Evolutionary conservation across 2,329 filamentous ascomycete species (phyloP), one percentile per base, ranked within the genome.

Genomic region (Blastomyces emzantsi): DNA sequence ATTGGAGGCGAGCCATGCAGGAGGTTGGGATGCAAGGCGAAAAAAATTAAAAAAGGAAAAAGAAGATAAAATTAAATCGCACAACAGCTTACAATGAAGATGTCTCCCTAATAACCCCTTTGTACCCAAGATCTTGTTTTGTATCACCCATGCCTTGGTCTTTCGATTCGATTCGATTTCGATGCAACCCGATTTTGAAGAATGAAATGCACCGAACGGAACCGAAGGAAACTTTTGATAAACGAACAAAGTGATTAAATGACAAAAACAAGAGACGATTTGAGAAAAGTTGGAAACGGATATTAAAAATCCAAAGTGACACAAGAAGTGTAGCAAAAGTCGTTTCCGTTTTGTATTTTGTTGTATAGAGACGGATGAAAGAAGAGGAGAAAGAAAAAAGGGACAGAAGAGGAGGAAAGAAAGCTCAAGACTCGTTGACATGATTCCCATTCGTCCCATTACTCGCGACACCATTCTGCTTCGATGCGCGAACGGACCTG

Each of bases 401-500:
- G 8, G 11, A 49, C 19, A 49, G 6, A 9, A 59, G 19, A 55
- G 39, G 45, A 51, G 9, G 45, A 54, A 54, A 54, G 39, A 63
- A 59, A 33, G 17, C 36, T 45, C 45, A 59, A 39, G 36, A 39
- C 41, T 9, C 47, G 33, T 39, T 61, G 58, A 57, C 25, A 62
- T 60, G 57, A 7, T 8, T 39, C 15, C 36, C 43, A 60, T n/a
- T 47, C 13, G 6, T 36, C 25, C 67, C 68, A 61, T 70, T 57
- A 57, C 22, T 49, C 57, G 52, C 9, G 52, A 36, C 30, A 6
- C 25, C 57, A n/a, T 60, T 60, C 60, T 71, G 63, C 61, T 72
- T 71, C 52, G 71, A 67, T 25, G 70, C 69, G 22, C 70, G 71
- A 60, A 72, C 67, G 70, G 85, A 80, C 70, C 94, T 85, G 70